These are phyloP conservation scores for Exophiala sideris DNA, from an alignment of 2,329 filamentous ascomycete species.

Conservation along the genomic window DNA sequence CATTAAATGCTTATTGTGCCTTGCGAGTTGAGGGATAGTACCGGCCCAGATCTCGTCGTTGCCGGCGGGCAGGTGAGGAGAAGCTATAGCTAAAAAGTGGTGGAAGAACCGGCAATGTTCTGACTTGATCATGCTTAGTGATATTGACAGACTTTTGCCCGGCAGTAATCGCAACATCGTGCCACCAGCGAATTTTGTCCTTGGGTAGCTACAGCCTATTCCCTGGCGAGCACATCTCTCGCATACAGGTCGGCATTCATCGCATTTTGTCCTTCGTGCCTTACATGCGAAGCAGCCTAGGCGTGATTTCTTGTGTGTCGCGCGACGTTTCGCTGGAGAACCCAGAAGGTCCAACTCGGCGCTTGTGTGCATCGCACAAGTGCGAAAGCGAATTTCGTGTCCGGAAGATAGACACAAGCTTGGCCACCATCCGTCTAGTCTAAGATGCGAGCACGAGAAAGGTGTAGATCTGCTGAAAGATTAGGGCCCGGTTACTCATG, in stretches of 20 bases:
- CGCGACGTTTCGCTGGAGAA: too few relatives aligned
- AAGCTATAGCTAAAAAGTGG: constrained; percentile 50
- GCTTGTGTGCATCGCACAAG: too few relatives aligned
- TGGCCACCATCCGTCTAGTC: too few relatives aligned
- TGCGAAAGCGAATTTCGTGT: too few relatives aligned
- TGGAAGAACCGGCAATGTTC: constrained; percentile 50
- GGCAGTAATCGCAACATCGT: neutral
- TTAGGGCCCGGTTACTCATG: too few relatives aligned
- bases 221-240: neutral
- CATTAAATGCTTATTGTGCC: constrained; percentile 65
- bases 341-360: too few relatives aligned
- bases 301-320: constrained; percentile 11
- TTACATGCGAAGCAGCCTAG: constrained; percentile 15
- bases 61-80: constrained; percentile 61
- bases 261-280: constrained; percentile 9
- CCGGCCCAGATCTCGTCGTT: constrained; percentile 64
- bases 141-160: neutral
- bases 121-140: neutral
- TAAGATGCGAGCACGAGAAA: too few relatives aligned
- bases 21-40: constrained; percentile 62
- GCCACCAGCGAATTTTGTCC: neutral
- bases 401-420: too few relatives aligned
- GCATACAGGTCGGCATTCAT: constrained; percentile 8
- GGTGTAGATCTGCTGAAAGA: too few relatives aligned
- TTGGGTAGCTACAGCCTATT: constrained; percentile 5